Evolutionary conservation across 257 asterid species (phyloP).

Genomic region (Solanum neorickii): DNA sequence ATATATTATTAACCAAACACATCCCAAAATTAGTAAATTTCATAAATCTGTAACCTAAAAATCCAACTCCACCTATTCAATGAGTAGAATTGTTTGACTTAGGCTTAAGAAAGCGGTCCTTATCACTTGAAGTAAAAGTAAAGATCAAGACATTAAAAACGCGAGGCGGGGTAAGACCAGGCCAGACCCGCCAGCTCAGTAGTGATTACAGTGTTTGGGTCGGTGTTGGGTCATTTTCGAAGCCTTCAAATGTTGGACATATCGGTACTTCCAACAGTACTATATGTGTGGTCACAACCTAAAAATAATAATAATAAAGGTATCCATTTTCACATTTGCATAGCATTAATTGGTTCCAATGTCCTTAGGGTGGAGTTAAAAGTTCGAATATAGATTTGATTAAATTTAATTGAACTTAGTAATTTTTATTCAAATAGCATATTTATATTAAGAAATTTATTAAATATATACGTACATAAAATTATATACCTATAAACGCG

Average conservation of each 20-base stretch:
- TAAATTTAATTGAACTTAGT: too few species aligned
- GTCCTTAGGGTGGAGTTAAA: not conserved
- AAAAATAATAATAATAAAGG: not conserved
- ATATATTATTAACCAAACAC: not conserved
- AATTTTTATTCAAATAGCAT: too few species aligned
- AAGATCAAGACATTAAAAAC: not conserved
- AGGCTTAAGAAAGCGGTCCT: not conserved
- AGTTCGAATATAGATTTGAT: not conserved
- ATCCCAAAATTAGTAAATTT: not conserved
- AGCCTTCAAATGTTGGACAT: not conserved
- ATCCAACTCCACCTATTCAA: not conserved
- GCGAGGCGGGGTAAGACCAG: not conserved
- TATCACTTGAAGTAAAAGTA: not conserved
- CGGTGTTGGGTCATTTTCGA: not conserved
- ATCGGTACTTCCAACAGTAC: conserved; percentile 2
- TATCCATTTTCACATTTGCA: not conserved
- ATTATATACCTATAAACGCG: not conserved
- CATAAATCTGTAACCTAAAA: not conserved
- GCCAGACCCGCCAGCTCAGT: not conserved
- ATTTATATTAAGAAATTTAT: too few species aligned
- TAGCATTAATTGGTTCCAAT: not conserved
- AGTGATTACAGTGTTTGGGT: not conserved
- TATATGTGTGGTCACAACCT: not conserved
- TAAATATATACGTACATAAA: too few species aligned
- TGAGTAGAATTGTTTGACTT: not conserved